A percentile compares a stretch with the other conserved stretches of the same genome.
These are phyloP conservation scores for Agrostemma githago DNA, from an alignment of 148 eudicot species.

Conservation along the genomic window DNA sequence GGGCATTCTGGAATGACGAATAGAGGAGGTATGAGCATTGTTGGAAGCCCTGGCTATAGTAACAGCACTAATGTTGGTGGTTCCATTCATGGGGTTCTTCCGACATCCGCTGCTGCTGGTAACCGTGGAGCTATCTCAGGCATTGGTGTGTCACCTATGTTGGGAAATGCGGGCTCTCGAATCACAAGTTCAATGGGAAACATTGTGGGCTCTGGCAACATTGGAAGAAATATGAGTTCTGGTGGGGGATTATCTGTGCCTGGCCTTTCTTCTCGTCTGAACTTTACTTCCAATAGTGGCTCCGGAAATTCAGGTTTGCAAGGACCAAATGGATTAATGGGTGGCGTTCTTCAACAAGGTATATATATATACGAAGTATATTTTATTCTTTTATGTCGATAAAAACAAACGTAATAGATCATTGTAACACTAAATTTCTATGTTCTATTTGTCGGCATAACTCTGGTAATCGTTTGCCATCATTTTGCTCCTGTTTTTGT, in stretches of 20 bases:
- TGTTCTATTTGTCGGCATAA: not conserved
- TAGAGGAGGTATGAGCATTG: constrained; percentile 81
- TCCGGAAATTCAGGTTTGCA: constrained; percentile 73
- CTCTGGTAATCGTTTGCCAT: not conserved
- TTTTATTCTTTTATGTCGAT: not conserved
- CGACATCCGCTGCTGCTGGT: constrained; percentile 76
- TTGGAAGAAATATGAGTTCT: constrained; percentile 70
- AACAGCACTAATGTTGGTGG: constrained; percentile 73
- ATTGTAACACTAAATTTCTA: not conserved
- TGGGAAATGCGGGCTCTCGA: constrained; percentile 79
- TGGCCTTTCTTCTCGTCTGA: constrained; percentile 76
- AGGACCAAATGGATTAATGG: constrained; percentile 74
- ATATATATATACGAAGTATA: not conserved
- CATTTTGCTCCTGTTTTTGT: not conserved
- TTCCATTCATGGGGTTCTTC: constrained; percentile 84
- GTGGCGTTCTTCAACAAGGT: constrained; percentile 94
- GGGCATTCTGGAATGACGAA: constrained; percentile 76
- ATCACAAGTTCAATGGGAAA: constrained; percentile 71
- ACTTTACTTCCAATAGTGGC: constrained; percentile 58
- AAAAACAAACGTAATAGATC: not conserved
- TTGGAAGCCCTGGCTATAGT: constrained; percentile 73
- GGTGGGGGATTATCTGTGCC: constrained; percentile 87
- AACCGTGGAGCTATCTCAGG: constrained; percentile 75
- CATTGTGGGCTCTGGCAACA: constrained; percentile 64
- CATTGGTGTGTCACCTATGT: constrained; percentile 63